Evolutionary conservation across 208 protist species (phyloP), one percentile per base, ranked within the genome.

Genomic region (Crithidia bombi): DNA sequence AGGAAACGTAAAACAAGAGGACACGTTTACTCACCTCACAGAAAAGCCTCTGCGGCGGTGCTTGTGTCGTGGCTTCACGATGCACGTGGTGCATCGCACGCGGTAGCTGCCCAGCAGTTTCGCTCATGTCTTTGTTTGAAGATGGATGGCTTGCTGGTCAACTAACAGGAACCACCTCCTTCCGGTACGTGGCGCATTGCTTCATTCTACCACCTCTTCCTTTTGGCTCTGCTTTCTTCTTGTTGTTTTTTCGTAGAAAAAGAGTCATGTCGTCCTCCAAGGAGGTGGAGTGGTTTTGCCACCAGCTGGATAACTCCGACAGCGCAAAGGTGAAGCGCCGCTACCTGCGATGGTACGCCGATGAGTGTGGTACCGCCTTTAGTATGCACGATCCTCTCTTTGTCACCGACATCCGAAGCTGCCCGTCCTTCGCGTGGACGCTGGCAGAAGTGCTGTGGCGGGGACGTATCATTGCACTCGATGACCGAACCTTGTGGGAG

Each of bases 401-500:
- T 28, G 52, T 64, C 43, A 30, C 21, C 21, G 44, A 12, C 17
- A 36, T 51, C 11, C n/a, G 41, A 17, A 32, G 41, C 28, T 28
- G 41, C 21, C 14, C 58, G 1, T 54, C 43, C 25, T 65, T 65
- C 19, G n/a, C 61, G 4, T 76, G 68, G 75, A 77, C 59, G 17
- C 51, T 85, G 44, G 10, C 35, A 7, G 58, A 70, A 52, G n/a
- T 69, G 46, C 71, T 85, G 11, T 69, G 72, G 63, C 75, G 75
- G 12, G 82, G 80, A 15, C 85, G 91, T 21, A 66, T 96, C 28
- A 75, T 93, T 39, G 67, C 75, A 43, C 65, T 82, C 15, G 91
- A 96, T 66, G 85, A 76, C 50, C 82, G 89, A 21, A 83, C 85
- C 32, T 36, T 93, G 26, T 96, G 91, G 87, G 87, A 93, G 68